A percentile compares a stretch with the other conserved stretches of the same genome.
phyloP scores from a whole-genome alignment of 2,329 filamentous ascomycete genomes.

The Fusarium sublunatum region DNA sequence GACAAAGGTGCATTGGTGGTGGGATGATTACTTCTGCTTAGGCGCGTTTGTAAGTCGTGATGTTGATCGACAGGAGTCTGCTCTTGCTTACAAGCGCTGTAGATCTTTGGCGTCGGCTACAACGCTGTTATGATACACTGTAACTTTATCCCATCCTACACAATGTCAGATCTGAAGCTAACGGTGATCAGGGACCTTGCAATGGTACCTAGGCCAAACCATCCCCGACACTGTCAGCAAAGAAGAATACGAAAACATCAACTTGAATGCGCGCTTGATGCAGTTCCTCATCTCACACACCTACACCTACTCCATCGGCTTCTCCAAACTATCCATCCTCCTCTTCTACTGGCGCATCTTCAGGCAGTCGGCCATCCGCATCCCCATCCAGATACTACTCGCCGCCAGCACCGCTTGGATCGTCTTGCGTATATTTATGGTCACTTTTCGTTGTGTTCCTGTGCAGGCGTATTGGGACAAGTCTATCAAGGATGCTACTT shows the following conservation, averaged over 20 bases:
- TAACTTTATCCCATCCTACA: not conserved
- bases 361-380: slow-evolving; percentile 42
- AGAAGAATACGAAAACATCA: slow-evolving; percentile 29
- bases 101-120: slow-evolving; percentile 39
- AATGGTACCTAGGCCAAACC: slow-evolving; percentile 33
- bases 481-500: slow-evolving; percentile 42
- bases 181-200: slow-evolving; percentile 27
- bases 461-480: slow-evolving; percentile 51
- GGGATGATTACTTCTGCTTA: slow-evolving; percentile 42
- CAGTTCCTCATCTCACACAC: slow-evolving; percentile 31
- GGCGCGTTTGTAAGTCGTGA: slow-evolving; percentile 39
- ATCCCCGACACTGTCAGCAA: slow-evolving; percentile 21
- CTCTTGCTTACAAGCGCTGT: slow-evolving; percentile 6
- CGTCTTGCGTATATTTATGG: slow-evolving; percentile 48
- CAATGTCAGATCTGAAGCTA: not conserved
- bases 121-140: slow-evolving; percentile 32
- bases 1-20: slow-evolving; percentile 43
- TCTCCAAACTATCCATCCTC: slow-evolving; percentile 47
- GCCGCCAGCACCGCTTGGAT: slow-evolving; percentile 44
- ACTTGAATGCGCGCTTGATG: slow-evolving; percentile 28
- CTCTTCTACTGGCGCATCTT: slow-evolving; percentile 50
- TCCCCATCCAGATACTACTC: slow-evolving; percentile 45
- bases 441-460: slow-evolving; percentile 51
- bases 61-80: not conserved
- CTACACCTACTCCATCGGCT: slow-evolving; percentile 46